Evolutionary conservation across 148 eudicot genomes (phyloP).

Genomic region (Rhododendron mucronatum): DNA sequence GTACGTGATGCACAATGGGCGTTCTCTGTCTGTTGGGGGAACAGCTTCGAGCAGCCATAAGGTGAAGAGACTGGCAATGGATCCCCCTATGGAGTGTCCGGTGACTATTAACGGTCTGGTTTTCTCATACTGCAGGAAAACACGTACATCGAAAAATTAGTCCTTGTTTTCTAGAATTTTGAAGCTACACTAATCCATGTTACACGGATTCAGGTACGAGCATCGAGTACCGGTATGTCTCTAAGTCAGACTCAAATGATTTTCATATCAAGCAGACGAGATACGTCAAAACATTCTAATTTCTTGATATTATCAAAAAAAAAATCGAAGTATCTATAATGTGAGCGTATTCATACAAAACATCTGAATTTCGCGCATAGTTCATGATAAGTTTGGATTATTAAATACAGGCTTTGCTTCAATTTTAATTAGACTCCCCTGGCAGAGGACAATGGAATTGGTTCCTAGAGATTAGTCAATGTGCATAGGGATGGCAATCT

Average conservation of each 20-base stretch:
- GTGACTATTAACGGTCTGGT: conserved; percentile 26
- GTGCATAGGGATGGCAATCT: too few species aligned
- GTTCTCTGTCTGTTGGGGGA: conserved; percentile 3
- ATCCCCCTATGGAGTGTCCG: conserved; percentile 32
- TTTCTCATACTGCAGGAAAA: conserved; percentile 9
- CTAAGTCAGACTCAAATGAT: background rate
- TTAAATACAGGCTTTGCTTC: background rate
- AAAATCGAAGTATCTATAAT: background rate
- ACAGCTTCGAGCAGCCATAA: conserved; percentile 25
- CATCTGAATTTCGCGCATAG: background rate
- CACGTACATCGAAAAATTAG: background rate
- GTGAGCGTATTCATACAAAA: background rate
- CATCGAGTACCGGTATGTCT: background rate
- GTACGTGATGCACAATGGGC: conserved; percentile 31
- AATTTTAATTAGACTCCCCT: background rate
- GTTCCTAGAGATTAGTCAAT: background rate
- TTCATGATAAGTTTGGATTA: background rate
- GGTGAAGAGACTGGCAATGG: conserved; percentile 32
- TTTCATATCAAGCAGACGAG: background rate
- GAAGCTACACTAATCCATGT: background rate
- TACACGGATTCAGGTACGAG: background rate
- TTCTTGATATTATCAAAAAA: too few species aligned
- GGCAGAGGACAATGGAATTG: background rate
- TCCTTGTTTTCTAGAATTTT: background rate
- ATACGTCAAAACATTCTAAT: background rate